Percentiles rank a stretch among this genome's conserved stretches.
phyloP scores from a whole-genome alignment of 1,284 basidiomycete species.

The Cutaneotrichosporon cyanovorans region DNA sequence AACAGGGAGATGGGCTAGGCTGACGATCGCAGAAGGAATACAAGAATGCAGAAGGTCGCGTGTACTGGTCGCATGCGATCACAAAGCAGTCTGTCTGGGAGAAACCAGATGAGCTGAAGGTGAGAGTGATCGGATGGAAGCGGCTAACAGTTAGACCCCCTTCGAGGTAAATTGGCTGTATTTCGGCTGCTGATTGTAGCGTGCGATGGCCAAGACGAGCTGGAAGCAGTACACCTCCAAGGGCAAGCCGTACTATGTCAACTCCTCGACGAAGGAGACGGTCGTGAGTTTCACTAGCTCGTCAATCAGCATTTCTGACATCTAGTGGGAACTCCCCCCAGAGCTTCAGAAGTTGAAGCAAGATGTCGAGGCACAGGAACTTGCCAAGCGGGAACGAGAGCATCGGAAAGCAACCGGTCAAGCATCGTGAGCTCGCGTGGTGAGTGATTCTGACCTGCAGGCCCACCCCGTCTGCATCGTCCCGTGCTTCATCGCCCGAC shows the following conservation, averaged over 20 bases:
- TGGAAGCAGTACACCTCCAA: constrained; percentile 91
- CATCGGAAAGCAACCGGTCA: constrained; percentile 17
- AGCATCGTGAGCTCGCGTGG: constrained; percentile 20
- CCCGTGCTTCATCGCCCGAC: constrained; percentile 10
- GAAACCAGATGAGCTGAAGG: constrained; percentile 46
- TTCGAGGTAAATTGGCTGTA: constrained; percentile 59
- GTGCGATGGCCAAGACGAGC: constrained; percentile 71
- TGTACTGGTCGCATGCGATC: constrained; percentile 45
- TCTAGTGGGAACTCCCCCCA: constrained; percentile 84
- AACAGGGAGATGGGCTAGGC: background rate
- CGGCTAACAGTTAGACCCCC: constrained; percentile 59
- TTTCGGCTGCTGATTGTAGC: constrained; percentile 49
- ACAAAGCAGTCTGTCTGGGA: constrained; percentile 48
- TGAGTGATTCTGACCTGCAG: constrained; percentile 4
- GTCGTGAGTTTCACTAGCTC: constrained; percentile 14
- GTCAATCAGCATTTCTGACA: constrained; percentile 1
- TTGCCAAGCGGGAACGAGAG: constrained; percentile 9
- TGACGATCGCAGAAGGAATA: constrained; percentile 34
- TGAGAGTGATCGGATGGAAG: constrained; percentile 2
- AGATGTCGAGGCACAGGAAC: constrained; percentile 68
- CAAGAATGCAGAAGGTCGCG: constrained; percentile 41
- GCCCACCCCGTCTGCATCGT: constrained; percentile 2
- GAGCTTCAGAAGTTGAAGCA: constrained; percentile 72
- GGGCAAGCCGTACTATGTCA: constrained; percentile 86
- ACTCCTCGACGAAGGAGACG: constrained; percentile 51